Evolutionary conservation across 202 grass and related monocot species (phyloP), one percentile per base, ranked within the genome.

Genomic region (Carex arenaria): DNA sequence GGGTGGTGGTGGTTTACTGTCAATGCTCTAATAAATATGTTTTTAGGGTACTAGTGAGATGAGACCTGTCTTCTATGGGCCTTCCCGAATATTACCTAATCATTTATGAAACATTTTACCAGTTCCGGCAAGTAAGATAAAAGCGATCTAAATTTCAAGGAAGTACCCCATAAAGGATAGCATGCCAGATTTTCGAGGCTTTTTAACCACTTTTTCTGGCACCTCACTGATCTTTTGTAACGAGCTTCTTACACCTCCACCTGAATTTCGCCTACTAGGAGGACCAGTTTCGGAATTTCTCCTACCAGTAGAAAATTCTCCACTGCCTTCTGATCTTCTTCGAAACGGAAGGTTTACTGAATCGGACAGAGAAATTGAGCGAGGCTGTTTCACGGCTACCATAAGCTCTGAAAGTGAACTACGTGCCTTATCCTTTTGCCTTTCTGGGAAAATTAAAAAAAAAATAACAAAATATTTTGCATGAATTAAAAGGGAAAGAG

Each of bases 331-430:
- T 7, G 95, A 93, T 90, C 89, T 98, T 83, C 87, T 91, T 83
- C 84, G 82, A 47, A 86, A 85, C 59, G 88, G 81, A 76, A 56
- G 70, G 64, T 91, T 90, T 56, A 40, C 80, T 62, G 86, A 89
- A 83, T 97, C 94, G 55, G 92, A 94, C 51, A 82, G 23, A n/a
- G 80, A 82, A 67, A 90, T 40, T 64, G 84, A 82, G 4, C 74
- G 82, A 68, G 90, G 92, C 71, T 93, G 79, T 85, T 89, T 94
- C 3, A 97, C 86, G n/a, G 95, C 95, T 71, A 91, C 57, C 61
- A 97, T 52, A 55, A 97, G 89, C 80, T 97, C 95, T 34, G 92
- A 97, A 20, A 97, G 85, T 47, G 95, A 97, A 72, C 90, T 91
- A 83, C 87, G 85, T 15, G 92, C 95, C 51, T 83, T 92, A 69